Base-by-base conservation (phyloP, 371 early-diverging fungal species). In the Paraphysoderma sedebokerense region DNA sequence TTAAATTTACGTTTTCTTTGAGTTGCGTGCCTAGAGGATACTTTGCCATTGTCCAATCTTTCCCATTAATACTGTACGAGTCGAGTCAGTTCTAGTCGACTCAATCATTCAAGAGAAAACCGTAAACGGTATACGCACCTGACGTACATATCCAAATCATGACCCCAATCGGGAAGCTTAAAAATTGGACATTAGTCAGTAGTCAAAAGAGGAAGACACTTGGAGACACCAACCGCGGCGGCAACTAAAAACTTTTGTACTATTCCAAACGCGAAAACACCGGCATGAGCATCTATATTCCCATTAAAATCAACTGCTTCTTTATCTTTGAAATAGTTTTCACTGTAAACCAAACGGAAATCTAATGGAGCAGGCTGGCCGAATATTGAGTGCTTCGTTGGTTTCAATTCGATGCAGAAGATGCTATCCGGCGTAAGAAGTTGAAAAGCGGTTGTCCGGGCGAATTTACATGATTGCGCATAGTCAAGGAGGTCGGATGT, bases 391-490 rank as follows among this genome's bases (percentile, higher is more conserved):
- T 50, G 33, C 33, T 64, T 60, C 35, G n/a, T n/a, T n/a, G n/a
- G n/a, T n/a, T 56, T 53, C 52, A 64, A 65, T 55, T 78, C 74
- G n/a, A 76, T 60, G 56, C 85, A 85, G 58, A 79, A 74, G 40
- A 83, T 65, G 49, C 70, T 60, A 30, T 73, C 61, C 1, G 54
- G 63, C 2, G 77, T 71, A 0, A 68, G 72, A 33, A 60, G 70
- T 35, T 67, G 56, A 48, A 76, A 74, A 3, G 60, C 44, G 2
- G 53, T 33, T 23, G 68, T 74, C 0, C 61, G 46, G 20, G 71
- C 77, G 81, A 82, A 87, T 24, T 72, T 62, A 54, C 88, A 87
- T 19, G 65, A 68, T 11, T 68, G 49, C 0, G 71, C 65, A 54
- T 74, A 67, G 1, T 56, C 47, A 19, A 79, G 62, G 22, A 85